Conservation (phyloP, 768 basidiomycete genomes). For the Naematelia aurantialba region DNA sequence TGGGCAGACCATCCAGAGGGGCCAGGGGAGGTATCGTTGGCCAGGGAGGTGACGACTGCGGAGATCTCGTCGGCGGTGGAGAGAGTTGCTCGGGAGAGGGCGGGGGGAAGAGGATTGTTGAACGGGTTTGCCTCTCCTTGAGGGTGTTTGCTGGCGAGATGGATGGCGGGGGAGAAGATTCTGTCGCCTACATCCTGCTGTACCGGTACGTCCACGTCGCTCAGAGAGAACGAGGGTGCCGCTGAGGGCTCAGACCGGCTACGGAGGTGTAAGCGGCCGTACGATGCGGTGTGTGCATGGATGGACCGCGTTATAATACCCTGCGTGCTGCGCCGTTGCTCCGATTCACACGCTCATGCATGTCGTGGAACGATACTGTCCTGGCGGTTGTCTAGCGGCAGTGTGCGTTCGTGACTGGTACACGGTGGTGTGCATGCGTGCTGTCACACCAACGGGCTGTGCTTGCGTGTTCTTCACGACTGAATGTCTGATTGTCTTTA, state of each 20-base stretch:
- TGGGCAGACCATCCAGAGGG: constrained; percentile 5
- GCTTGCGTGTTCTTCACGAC: too few relatives aligned
- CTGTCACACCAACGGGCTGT: too few relatives aligned
- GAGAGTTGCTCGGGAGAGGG: too few relatives aligned
- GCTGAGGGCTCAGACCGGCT: not conserved
- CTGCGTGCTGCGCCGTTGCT: not conserved
- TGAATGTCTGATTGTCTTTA: too few relatives aligned
- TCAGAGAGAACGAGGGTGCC: constrained; percentile 2
- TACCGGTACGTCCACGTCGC: constrained; percentile 54
- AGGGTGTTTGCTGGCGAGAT: too few relatives aligned
- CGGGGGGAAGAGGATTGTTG: too few relatives aligned
- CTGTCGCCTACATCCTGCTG: constrained; percentile 80
- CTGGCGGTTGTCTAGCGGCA: too few relatives aligned
- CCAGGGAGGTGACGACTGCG: too few relatives aligned
- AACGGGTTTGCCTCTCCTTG: too few relatives aligned
- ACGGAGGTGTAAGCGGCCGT: not conserved
- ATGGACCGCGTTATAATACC: not conserved
- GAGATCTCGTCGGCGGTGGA: too few relatives aligned
- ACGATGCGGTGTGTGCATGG: not conserved
- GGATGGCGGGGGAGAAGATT: constrained; percentile 91
- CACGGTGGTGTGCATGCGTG: too few relatives aligned
- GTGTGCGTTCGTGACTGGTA: too few relatives aligned
- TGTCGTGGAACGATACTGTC: not conserved
- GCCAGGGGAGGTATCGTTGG: constrained; percentile 9
- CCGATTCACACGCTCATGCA: not conserved